Conservation (phyloP, 495 filamentous ascomycete genomes). For the Tuber brumale region DNA sequence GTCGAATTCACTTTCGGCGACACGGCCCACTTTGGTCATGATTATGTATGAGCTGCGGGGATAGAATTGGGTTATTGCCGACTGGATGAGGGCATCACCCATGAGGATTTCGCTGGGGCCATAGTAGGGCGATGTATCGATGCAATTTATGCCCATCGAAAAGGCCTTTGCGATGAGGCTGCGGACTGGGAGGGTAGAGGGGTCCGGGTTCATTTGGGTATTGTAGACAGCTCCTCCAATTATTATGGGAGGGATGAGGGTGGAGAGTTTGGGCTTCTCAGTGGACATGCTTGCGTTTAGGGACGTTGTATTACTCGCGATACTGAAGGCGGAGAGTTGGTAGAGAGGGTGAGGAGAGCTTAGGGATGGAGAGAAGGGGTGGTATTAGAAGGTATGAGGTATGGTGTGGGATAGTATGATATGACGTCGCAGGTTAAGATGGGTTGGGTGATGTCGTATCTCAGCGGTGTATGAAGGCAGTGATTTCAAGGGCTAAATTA, state of each 20-base stretch:
- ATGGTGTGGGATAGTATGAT: background rate
- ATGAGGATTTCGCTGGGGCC: conserved; percentile 86
- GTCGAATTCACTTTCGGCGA: conserved; percentile 56
- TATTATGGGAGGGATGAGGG: conserved; percentile 72
- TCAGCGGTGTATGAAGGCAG: background rate
- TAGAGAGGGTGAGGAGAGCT: background rate
- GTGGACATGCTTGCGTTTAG: conserved; percentile 17
- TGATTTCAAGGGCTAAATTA: too few relatives aligned
- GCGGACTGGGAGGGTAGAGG: conserved; percentile 68
- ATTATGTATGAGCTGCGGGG: conserved; percentile 56
- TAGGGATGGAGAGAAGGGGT: background rate
- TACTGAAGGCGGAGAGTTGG: background rate
- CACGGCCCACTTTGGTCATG: conserved; percentile 63
- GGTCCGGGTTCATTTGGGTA: conserved; percentile 78
- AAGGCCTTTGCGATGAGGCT: conserved; percentile 71
- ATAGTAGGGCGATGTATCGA: conserved; percentile 96
- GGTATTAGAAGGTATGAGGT: background rate
- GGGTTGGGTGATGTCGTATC: background rate
- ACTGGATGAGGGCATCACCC: conserved; percentile 64
- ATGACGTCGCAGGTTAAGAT: background rate
- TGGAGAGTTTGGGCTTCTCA: conserved; percentile 21
- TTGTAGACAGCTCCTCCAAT: conserved; percentile 97
- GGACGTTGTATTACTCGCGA: background rate
- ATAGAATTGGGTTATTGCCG: conserved; percentile 41
- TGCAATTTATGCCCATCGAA: conserved; percentile 65